A percentile compares a stretch with the other conserved stretches of the same genome.
Conservation (phyloP, 1,284 basidiomycete genomes). For the Cryptococcus depauperatus region DNA sequence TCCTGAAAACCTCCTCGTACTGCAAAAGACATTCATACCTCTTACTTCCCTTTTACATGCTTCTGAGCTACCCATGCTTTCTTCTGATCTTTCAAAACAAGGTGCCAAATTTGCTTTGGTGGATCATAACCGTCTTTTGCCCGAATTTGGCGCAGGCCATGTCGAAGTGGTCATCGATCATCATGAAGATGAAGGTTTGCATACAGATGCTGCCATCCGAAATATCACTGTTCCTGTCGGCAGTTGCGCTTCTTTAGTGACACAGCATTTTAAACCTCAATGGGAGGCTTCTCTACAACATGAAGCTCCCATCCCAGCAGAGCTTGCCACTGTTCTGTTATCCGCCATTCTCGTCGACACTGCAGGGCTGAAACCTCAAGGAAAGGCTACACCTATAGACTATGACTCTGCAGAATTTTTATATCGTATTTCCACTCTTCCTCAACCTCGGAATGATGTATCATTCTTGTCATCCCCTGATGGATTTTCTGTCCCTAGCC, state of each 20-base stretch:
- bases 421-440: conserved; percentile 34
- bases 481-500: conserved; percentile 11
- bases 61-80: conserved; percentile 38
- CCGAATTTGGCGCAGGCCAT: conserved; percentile 47
- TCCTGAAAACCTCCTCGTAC: conserved; percentile 74
- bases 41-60: conserved; percentile 49
- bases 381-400: conserved; percentile 65
- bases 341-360: conserved; percentile 78
- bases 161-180: conserved; percentile 86
- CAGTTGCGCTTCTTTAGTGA: conserved; percentile 70
- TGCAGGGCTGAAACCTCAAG: conserved; percentile 59
- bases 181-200: conserved; percentile 73
- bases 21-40: conserved; percentile 57
- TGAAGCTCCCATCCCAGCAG: conserved; percentile 41
- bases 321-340: conserved; percentile 70
- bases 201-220: conserved; percentile 58
- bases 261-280: conserved; percentile 49
- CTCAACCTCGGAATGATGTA: conserved; percentile 2
- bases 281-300: conserved; percentile 27
- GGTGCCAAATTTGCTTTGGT: conserved; percentile 69
- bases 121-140: conserved; percentile 75
- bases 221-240: conserved; percentile 57
- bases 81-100: conserved; percentile 46
- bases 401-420: conserved; percentile 56
- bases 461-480: conserved; percentile 4